Evolutionary conservation across 1,284 basidiomycete genomes (phyloP).

Genomic region (Anthracocystis setariae): DNA sequence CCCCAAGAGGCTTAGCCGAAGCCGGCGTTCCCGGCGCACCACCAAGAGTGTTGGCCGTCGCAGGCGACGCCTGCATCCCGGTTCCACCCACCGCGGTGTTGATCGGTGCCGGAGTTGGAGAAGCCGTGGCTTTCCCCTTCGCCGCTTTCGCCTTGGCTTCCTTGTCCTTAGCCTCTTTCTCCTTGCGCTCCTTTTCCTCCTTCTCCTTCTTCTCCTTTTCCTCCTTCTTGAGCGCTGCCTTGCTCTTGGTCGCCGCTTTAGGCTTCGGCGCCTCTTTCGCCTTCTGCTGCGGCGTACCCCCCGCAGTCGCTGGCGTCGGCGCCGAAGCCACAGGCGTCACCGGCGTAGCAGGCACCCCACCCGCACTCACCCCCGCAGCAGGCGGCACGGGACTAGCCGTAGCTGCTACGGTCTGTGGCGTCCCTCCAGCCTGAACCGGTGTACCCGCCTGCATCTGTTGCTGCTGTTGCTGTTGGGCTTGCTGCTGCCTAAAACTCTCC

Average conservation of each 20-base stretch:
- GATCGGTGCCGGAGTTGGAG: constrained; percentile 10
- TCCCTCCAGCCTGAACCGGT: constrained; percentile 5
- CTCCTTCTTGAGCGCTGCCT: constrained; percentile 37
- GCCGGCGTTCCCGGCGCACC: constrained; percentile 10
- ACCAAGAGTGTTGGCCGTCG: neutral
- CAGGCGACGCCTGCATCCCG: constrained; percentile 19
- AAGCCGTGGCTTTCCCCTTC: constrained; percentile 19
- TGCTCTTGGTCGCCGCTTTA: constrained; percentile 37
- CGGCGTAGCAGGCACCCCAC: constrained; percentile 7
- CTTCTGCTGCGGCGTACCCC: constrained; percentile 12
- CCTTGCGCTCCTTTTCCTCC: constrained; percentile 37
- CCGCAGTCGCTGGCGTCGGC: constrained; percentile 8
- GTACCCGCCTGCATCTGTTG: constrained; percentile 6
- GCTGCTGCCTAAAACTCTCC: constrained; percentile 54
- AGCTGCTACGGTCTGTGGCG: constrained; percentile 4
- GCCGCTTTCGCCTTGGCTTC: constrained; percentile 22
- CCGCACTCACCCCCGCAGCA: constrained; percentile 9
- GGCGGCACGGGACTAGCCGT: constrained; percentile 6
- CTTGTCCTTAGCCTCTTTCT: constrained; percentile 28
- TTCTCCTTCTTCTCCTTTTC: constrained; percentile 37
- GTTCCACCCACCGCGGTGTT: constrained; percentile 1
- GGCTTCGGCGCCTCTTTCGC: constrained; percentile 27
- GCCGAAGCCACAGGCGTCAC: constrained; percentile 7
- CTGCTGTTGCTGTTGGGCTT: constrained; percentile 33
- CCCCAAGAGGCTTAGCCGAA: neutral